phyloP scores from a whole-genome alignment of 148 eudicot species.

The Rhododendron simsii region DNA sequence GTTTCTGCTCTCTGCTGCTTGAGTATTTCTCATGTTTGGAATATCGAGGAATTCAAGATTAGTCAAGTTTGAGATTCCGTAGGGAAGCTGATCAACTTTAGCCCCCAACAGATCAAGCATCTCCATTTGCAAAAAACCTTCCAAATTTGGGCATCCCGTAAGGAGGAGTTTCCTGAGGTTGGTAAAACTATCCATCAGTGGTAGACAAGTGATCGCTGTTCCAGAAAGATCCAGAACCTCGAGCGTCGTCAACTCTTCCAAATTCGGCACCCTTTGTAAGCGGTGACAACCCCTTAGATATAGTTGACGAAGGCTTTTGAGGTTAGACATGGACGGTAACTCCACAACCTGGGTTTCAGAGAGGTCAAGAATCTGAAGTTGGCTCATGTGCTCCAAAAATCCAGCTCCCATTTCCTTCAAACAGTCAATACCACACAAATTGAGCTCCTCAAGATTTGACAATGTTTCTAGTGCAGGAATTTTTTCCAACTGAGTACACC shows the following conservation, averaged over 20 bases:
- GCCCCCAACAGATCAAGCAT: neutral
- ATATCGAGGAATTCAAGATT: constrained; percentile 24
- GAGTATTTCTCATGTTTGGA: neutral
- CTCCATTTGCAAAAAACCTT: neutral
- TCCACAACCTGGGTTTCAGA: constrained; percentile 16
- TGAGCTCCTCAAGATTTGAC: constrained; percentile 24
- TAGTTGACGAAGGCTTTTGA: constrained; percentile 19
- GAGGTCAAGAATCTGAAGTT: constrained; percentile 25
- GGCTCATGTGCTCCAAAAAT: constrained; percentile 12
- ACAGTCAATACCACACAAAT: constrained; percentile 12
- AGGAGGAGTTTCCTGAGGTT: constrained; percentile 19
- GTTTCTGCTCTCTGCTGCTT: neutral
- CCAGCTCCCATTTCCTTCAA: neutral
- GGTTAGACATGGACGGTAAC: constrained; percentile 25
- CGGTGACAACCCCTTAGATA: neutral
- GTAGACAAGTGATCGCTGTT: constrained; percentile 9
- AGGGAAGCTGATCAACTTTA: constrained; percentile 8
- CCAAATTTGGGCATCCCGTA: constrained; percentile 3
- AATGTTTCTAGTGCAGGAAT: constrained; percentile 11
- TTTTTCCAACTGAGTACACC: constrained; percentile 4
- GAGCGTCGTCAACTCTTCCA: constrained; percentile 18
- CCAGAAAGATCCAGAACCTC: constrained; percentile 32
- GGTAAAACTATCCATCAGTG: neutral
- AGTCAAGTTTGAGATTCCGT: constrained; percentile 21
- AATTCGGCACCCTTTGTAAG: constrained; percentile 8